Evolutionary conservation across 805 yeast species (phyloP), one percentile per base, ranked within the genome.

Genomic region (Aciculoconidium aculeatum): DNA sequence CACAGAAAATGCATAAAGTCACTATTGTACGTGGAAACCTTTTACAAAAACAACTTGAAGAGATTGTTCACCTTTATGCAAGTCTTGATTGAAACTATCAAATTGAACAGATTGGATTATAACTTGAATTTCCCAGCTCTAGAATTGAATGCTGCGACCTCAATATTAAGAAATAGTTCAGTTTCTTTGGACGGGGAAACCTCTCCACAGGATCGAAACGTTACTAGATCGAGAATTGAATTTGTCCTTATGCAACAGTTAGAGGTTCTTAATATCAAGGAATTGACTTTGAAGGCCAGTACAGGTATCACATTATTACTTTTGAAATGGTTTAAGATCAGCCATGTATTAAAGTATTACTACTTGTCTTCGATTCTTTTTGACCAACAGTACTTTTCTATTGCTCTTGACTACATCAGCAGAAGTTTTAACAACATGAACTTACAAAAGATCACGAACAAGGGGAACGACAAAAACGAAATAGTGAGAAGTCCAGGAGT

Each of bases 281-380:
- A 82, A 42, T 55, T 74, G 3, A 60, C 78, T 1, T 45, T 80
- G 29, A 80, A 77, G 40, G 71, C 79, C 4, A 58, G 79, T 2
- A 61, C 80, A 0, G 71, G 72, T 2, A 67, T 76, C 1, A 32
- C 85, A 1, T 42, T 58, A 7, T 42, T 73, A 12, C 47, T 92
- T 12, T 49, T 80, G 18, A 71, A 70, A 43, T 88, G 96, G 96
- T 80, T 84, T 50, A 83, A 82, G 47, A 51, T 69, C 7, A 80
- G 75, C 25, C 96, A 92, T 50, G 60, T 86, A 2, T 51, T 88
- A 39, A 88, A 90, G 51, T 78, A 70, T 50, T 94, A 86, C 49
- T 83, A 79, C 43, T 58, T 90, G 9, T 53, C 80, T 5, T 70
- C 83, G 0, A 49, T 88, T 23, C 52, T 92, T 15, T 82, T 80